Percentiles rank a stretch among this genome's conserved stretches.
phyloP scores from a whole-genome alignment of 2,329 filamentous ascomycete genomes.

The Aspergillus flavus region DNA sequence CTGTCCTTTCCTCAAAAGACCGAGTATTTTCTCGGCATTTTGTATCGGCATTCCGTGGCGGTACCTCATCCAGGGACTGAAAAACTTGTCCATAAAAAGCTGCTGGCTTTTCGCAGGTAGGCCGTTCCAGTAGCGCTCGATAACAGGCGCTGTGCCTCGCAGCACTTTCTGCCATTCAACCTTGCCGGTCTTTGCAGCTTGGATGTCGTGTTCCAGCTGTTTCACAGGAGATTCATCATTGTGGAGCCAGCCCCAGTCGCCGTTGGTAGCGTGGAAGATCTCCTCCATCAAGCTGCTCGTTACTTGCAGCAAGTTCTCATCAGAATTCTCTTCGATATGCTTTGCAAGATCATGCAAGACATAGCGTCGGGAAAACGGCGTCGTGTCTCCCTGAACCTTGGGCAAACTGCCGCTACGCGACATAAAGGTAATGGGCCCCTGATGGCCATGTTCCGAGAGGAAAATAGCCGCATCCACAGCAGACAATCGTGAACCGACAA shows the following conservation, averaged over 20 bases:
- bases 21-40: constrained; percentile 11
- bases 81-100: constrained; percentile 14
- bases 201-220: constrained; percentile 7
- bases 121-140: constrained; percentile 14
- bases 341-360: constrained; percentile 7
- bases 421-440: constrained; percentile 15
- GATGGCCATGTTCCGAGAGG: constrained; percentile 11
- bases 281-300: constrained; percentile 14
- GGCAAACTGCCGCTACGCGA: constrained; percentile 14
- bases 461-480: constrained; percentile 12
- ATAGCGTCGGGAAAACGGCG: constrained; percentile 11
- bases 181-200: background rate
- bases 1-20: constrained; percentile 9
- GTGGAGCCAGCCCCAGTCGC: constrained; percentile 16
- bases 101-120: constrained; percentile 6
- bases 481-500: constrained; percentile 14
- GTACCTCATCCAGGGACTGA: constrained; percentile 16
- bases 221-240: constrained; percentile 7
- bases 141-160: constrained; percentile 7
- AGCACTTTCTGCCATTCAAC: constrained; percentile 12
- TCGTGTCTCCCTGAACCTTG: constrained; percentile 12
- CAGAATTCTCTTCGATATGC: constrained; percentile 2
- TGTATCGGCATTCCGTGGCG: constrained; percentile 14
- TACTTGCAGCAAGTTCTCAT: constrained; percentile 9
- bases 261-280: constrained; percentile 5